Evolutionary conservation across 1,284 basidiomycete genomes (phyloP), one percentile per base, ranked within the genome.

Genomic region (Mycena citricolor): DNA sequence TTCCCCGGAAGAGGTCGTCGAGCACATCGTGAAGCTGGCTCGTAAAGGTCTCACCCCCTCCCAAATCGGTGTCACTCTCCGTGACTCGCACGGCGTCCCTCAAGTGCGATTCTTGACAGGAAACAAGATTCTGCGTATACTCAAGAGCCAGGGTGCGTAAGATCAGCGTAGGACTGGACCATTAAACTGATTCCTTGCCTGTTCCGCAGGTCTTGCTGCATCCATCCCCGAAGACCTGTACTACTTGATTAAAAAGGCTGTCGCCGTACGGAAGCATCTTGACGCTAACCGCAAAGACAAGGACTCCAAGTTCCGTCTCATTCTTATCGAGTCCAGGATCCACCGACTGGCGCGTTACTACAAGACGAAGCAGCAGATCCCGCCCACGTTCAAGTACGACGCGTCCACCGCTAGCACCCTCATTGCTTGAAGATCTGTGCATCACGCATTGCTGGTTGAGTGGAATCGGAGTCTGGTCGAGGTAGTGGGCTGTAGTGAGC

Each of bases 211-310:
- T 74, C 90, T 98, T 73, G 94, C 88, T 68, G 94, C 94, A 64
- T 81, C 86, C 73, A 93, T 98, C 76, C 95, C 95, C 61, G 95
- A 99, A 84, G 95, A 98, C 82, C 87, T 98, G 52, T 97, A 93
- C 89, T 88, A 94, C 83, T 86, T 97, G 69, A 89, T 98, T 82
- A 98, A 98, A 87, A 98, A 98, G 86, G 95, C 95, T 68, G 94
- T 98, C 67, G 81, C 90, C 59, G 92, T 99, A 66, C 93, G 95
- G 74, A 98, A 98, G 83, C 95, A 98, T 76, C 84, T 99, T 61
- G 93, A 97, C 75, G 81, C 83, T 62, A 98, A 97, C 90, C 87
- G 95, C 67, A 97, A 94, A 73, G 95, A 97, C 82, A 94, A 91
- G 79, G 93, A 88, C 73, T 93, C 90, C 74, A 97, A 97, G 78